Conservation (phyloP, 1,139 yeast genomes). For the Kurtzmaniella quercitrusa region DNA sequence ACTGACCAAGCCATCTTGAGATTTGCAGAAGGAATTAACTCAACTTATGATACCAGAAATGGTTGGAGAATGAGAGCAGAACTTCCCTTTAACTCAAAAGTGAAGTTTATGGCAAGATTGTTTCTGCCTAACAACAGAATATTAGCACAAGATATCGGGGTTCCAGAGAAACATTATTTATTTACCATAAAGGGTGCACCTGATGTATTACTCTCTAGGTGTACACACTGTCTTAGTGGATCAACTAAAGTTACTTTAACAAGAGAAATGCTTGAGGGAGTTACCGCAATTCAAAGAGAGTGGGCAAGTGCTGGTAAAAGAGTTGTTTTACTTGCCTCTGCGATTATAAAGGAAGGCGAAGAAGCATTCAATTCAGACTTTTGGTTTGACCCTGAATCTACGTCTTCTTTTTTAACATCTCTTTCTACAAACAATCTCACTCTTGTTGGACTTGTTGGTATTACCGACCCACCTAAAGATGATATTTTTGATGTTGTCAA, state of each 20-base stretch:
- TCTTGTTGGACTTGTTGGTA: constrained; percentile 44
- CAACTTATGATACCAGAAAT: constrained; percentile 10
- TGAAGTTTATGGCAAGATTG: constrained; percentile 44
- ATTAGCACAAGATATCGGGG: constrained; percentile 11
- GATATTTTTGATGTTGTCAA: constrained; percentile 37
- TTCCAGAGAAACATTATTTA: constrained; percentile 14
- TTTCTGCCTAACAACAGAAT: constrained; percentile 14
- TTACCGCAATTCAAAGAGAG: constrained; percentile 25
- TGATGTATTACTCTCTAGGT: constrained; percentile 37
- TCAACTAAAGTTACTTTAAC: constrained; percentile 12
- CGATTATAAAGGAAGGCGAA: constrained; percentile 15
- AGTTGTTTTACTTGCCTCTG: constrained; percentile 39
- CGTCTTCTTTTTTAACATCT: constrained; percentile 3
- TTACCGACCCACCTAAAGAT: constrained; percentile 49
- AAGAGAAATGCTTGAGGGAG: constrained; percentile 12
- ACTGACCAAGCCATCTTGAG: constrained; percentile 45
- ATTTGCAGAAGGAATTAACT: constrained; percentile 25
- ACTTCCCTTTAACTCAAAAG: constrained; percentile 44
- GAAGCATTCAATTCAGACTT: constrained; percentile 4
- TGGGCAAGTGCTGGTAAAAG: constrained; percentile 45
- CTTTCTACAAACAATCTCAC: constrained; percentile 15
- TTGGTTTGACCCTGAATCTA: constrained; percentile 5
- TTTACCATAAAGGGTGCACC: constrained; percentile 50
- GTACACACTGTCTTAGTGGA: constrained; percentile 19
- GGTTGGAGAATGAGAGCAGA: constrained; percentile 26